These are phyloP conservation scores for Barbatosphaeria neglecta DNA, from an alignment of 495 filamentous ascomycete genomes.

Conservation along the genomic window DNA sequence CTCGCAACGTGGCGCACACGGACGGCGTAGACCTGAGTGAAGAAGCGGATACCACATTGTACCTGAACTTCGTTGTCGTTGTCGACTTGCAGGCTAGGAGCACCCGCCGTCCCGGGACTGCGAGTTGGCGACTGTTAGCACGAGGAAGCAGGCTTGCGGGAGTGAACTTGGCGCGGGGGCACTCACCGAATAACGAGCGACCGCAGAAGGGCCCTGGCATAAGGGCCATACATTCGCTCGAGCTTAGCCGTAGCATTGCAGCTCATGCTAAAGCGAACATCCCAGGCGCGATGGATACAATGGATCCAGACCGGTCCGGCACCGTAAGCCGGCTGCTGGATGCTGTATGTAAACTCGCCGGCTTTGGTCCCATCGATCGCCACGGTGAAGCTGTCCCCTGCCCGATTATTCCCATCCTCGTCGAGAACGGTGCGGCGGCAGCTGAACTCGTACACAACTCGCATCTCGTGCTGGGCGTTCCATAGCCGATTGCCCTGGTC, in stretches of 20 bases:
- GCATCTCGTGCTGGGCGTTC: conserved; percentile 5
- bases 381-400: conserved; percentile 27
- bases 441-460: conserved; percentile 39
- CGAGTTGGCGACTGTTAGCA: conserved; percentile 2
- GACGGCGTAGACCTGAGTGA: conserved; percentile 14
- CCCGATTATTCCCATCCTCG: not conserved
- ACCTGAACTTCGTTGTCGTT: conserved; percentile 9
- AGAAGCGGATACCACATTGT: conserved; percentile 13
- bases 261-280: conserved; percentile 22
- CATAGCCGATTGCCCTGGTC: conserved; percentile 10
- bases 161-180: not conserved
- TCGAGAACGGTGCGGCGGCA: conserved; percentile 16
- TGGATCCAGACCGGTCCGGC: conserved; percentile 25
- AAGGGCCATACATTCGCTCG: conserved; percentile 10
- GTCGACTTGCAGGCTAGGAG: not conserved
- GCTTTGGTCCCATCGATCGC: conserved; percentile 30
- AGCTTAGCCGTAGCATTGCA: conserved; percentile 9
- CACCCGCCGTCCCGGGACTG: conserved; percentile 11
- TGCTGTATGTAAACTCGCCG: conserved; percentile 10
- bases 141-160: not conserved
- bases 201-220: conserved; percentile 18
- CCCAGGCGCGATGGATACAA: conserved; percentile 28
- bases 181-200: conserved; percentile 27
- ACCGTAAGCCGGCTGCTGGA: conserved; percentile 8
- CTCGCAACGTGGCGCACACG: conserved; percentile 19